Base-by-base conservation (phyloP, 2,329 filamentous ascomycete species). In the Phyllosticta citrichinensis region DNA sequence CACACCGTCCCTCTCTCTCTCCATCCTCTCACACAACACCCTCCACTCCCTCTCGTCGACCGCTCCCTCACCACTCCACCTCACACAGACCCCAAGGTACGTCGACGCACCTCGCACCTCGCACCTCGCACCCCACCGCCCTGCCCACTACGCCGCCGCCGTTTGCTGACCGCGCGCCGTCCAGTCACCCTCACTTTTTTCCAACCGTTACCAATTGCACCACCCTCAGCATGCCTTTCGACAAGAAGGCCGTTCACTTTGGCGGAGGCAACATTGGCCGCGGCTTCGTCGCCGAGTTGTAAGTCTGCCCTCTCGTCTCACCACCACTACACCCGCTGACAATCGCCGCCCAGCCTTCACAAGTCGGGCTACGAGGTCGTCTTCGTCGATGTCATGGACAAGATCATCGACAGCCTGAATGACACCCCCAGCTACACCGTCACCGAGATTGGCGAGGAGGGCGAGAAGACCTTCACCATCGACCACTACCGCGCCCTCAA, bases 401-500 rank as follows among this genome's bases (percentile, higher is more conserved):
- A 77, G 64, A 80, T 97, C 64, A 94, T 97, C 73, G 81, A 93
- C 68, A 77, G 82, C 58, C 83, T 99, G 67, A 91, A 97, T 73
- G 77, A 81, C 20, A 82, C 84, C 56, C 81, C 85, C 61, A 88
- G 85, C 14, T 99, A 97, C 83, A 86, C 87, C 65, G 93, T 99
- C 73, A 95, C 93, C 63, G 92, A 97, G 78, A 91, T 97, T 68
- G 91, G 91, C 66, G 82, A 85, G 56, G 88, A 95, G 63, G 91
- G 89, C 68, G 91, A 91, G 69, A 83, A 82, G 61, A 85, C 85
- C 69, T 91, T 89, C 76, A 87, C 80, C 68, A 96, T 99, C 77
- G 88, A 89, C 76, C 94, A 97, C 80, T 97, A 96, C 82, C 89
- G 91, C 58, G 94, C 94, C 76, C 88, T 97, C 83, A 97, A 97